Evolutionary conservation across 192 early-diverging fungal genomes (phyloP).

Genomic region (Backusella mclennaniae): DNA sequence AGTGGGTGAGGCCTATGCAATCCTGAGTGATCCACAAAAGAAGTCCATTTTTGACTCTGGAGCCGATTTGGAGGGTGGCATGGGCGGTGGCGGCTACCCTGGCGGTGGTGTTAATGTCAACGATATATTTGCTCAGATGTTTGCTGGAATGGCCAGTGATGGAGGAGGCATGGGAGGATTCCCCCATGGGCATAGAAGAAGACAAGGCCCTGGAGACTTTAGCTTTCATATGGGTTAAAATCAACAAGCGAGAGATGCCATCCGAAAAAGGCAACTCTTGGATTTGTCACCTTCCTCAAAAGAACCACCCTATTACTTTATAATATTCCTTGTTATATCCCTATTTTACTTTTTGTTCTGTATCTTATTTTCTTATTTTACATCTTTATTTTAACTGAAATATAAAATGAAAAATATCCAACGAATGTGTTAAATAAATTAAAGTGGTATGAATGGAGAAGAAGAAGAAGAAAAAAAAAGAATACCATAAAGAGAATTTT

Average conservation of each 20-base stretch:
- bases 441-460: no score
- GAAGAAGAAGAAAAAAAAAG: no score
- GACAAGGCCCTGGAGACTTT: slow-evolving; percentile 24
- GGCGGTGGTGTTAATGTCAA: slow-evolving; percentile 54
- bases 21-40: slow-evolving; percentile 80
- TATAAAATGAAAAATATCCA: neutral
- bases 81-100: slow-evolving; percentile 40
- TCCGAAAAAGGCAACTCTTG: neutral
- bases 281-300: neutral
- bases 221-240: slow-evolving; percentile 48
- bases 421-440: neutral
- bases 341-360: no score
- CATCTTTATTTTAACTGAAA: neutral
- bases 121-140: slow-evolving; percentile 57
- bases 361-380: neutral
- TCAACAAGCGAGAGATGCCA: neutral
- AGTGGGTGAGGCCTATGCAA: slow-evolving; percentile 74
- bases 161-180: slow-evolving; percentile 14
- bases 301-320: neutral
- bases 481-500: neutral
- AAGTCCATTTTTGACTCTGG: slow-evolving; percentile 80
- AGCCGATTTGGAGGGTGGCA: slow-evolving; percentile 70
- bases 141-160: slow-evolving; percentile 21
- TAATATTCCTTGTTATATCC: neutral
- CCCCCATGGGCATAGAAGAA: slow-evolving; percentile 15